Evolutionary conservation across 345 rosid species (phyloP), one percentile per base, ranked within the genome.

Genomic region (Laguncularia racemosa): DNA sequence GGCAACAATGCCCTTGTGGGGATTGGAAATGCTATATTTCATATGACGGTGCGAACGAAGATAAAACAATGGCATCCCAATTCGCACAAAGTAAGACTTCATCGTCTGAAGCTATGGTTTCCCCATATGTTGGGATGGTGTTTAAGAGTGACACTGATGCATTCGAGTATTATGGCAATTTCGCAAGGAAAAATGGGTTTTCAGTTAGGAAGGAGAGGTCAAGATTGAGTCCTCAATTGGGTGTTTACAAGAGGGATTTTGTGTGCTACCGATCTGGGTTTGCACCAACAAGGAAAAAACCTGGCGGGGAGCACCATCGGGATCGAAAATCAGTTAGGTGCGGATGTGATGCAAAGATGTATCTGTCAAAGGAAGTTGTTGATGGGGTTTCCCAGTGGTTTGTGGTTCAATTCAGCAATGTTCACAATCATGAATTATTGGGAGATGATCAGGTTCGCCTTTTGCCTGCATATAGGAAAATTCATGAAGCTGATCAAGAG

Each of bases 221-320:
- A 45, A 92, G 95, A 0, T 93, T 83, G 64, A 89, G 96, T 69
- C 96, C 80, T 60, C 80, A 86, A 72, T 68, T 92, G 62, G 98
- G 98, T 18, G 65, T 92, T 26, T 92, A 92, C 57, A 67, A 95
- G 53, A 66, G 96, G 64, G 98, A 92, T 73, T 92, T 92, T 72
- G 96, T 92, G 67, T 92, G 98, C 59, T 83, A 89, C 55, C 89
- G 98, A 19, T 89, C 98, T 61, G 98, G 96, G 43, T 92, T 89
- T 67, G 86, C 86, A 68, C 96, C 86, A 58, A 93, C 96, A 2
- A 69, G 98, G 40, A 92, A 92, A 78, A 89, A 86, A 79, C 84
- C 88, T 20, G 78, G 84, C 26, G 98, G 84, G 14, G 95, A 84
- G 73, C 98, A 86, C 64, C 98, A 91, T 9, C 71, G 98, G n/a